Evolutionary conservation across 2,329 filamentous ascomycete genomes (phyloP).

Genomic region (Xenosphaeropsis pyriputrescens): DNA sequence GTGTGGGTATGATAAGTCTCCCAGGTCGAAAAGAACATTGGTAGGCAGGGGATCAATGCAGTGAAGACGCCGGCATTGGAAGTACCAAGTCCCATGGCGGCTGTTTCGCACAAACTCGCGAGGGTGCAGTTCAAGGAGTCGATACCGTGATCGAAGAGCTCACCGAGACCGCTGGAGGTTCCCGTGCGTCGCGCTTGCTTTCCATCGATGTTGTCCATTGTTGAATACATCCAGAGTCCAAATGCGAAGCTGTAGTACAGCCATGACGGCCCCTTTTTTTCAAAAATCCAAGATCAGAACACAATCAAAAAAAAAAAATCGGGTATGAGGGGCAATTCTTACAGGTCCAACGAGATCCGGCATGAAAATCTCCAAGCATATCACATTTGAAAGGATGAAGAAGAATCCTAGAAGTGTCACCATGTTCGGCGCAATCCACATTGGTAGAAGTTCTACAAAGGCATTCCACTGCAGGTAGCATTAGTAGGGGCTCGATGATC

Average conservation of each 20-base stretch:
- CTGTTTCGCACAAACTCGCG: slow-evolving; percentile 78
- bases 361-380: slow-evolving; percentile 59
- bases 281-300: not conserved
- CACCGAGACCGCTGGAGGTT: slow-evolving; percentile 85
- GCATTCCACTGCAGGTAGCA: slow-evolving; percentile 68
- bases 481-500: slow-evolving; percentile 7
- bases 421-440: slow-evolving; percentile 98
- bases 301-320: not conserved
- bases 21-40: slow-evolving; percentile 99
- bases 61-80: slow-evolving; percentile 81
- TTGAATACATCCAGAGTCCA: slow-evolving; percentile 97
- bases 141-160: slow-evolving; percentile 97
- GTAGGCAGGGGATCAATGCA: slow-evolving; percentile 75
- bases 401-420: slow-evolving; percentile 90
- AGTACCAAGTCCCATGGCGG: slow-evolving; percentile 81
- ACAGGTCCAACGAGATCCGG: slow-evolving; percentile 85
- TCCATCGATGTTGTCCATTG: slow-evolving; percentile 97
- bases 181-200: slow-evolving; percentile 93
- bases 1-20: slow-evolving; percentile 99
- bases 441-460: slow-evolving; percentile 76
- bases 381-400: slow-evolving; percentile 79
- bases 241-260: slow-evolving; percentile 92
- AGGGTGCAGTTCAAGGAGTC: slow-evolving; percentile 96
- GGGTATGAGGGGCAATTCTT: slow-evolving; percentile 21
- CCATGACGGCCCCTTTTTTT: slow-evolving; percentile 64